phyloP scores from a whole-genome alignment of 1,284 basidiomycete genomes.

The Heterobasidion irregulare region DNA sequence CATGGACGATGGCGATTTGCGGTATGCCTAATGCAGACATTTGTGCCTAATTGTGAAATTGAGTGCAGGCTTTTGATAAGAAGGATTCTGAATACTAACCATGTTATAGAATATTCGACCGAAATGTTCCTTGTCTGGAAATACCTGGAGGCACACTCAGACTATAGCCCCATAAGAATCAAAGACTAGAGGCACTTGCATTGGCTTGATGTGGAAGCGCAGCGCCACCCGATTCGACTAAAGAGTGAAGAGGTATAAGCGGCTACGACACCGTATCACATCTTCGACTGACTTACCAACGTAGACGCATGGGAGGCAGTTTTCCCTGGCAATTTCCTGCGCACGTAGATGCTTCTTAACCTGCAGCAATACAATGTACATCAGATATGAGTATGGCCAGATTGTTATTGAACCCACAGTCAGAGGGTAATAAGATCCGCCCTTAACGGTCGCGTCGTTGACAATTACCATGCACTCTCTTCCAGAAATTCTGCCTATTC shows the following conservation, averaged over 20 bases:
- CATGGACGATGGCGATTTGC: conserved; percentile 90
- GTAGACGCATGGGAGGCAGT: conserved; percentile 88
- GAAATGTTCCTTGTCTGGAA: conserved; percentile 89
- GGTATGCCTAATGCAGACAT: conserved; percentile 88
- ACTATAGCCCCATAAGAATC: conserved; percentile 7
- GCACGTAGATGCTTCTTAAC: conserved; percentile 95
- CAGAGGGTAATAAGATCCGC: conserved; percentile 89
- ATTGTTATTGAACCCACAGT: conserved; percentile 44
- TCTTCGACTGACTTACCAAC: conserved; percentile 47
- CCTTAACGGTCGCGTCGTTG: conserved; percentile 93
- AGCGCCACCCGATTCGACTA: conserved; percentile 91
- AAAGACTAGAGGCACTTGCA: conserved; percentile 28
- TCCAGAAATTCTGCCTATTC: conserved; percentile 77
- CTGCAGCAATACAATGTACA: conserved; percentile 23
- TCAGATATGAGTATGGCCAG: neutral
- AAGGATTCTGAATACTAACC: conserved; percentile 33
- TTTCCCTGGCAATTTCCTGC: conserved; percentile 88
- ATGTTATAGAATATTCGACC: conserved; percentile 97
- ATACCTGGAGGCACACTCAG: conserved; percentile 33
- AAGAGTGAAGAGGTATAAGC: neutral
- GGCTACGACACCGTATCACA: neutral
- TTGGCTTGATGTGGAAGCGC: conserved; percentile 91
- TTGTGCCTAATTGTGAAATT: conserved; percentile 53
- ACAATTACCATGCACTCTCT: conserved; percentile 85
- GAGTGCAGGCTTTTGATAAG: neutral